phyloP scores from a whole-genome alignment of 2,329 filamentous ascomycete genomes.

The Colletotrichum karsti region DNA sequence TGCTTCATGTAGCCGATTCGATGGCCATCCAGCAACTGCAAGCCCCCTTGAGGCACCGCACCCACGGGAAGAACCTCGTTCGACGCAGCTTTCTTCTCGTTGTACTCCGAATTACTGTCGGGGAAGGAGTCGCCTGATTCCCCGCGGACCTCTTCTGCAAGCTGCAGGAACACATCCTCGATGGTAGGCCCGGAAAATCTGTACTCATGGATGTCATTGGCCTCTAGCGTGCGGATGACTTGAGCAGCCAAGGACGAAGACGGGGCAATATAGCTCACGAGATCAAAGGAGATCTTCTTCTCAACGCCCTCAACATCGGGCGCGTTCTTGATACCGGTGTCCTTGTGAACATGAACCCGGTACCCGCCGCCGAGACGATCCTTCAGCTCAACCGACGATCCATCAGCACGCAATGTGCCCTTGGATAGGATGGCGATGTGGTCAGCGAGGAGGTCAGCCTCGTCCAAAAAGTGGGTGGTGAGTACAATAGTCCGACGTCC shows the following conservation, averaged over 20 bases:
- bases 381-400: constrained; percentile 88
- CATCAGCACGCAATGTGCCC: constrained; percentile 81
- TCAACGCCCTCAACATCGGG: constrained; percentile 63
- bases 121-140: constrained; percentile 13
- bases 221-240: constrained; percentile 76
- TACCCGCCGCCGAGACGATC: constrained; percentile 85
- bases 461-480: constrained; percentile 93
- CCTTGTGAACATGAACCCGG: constrained; percentile 77
- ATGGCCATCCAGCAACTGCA: constrained; percentile 73
- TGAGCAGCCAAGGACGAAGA: constrained; percentile 75
- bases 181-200: constrained; percentile 89
- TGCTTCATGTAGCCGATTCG: constrained; percentile 77
- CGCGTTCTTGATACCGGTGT: constrained; percentile 54
- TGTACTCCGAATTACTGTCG: constrained; percentile 7
- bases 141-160: constrained; percentile 80
- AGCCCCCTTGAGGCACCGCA: constrained; percentile 36
- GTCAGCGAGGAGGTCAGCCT: constrained; percentile 89
- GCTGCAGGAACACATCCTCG: constrained; percentile 88
- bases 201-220: constrained; percentile 75
- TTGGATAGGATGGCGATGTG: constrained; percentile 90
- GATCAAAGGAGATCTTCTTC: constrained; percentile 71
- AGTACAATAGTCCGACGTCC: constrained; percentile 84
- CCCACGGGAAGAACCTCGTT: not conserved
- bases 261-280: constrained; percentile 76
- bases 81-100: constrained; percentile 37